These are phyloP conservation scores for Platanus orientalis DNA, from an alignment of 164 flowering plant genomes.

Conservation along the genomic window DNA sequence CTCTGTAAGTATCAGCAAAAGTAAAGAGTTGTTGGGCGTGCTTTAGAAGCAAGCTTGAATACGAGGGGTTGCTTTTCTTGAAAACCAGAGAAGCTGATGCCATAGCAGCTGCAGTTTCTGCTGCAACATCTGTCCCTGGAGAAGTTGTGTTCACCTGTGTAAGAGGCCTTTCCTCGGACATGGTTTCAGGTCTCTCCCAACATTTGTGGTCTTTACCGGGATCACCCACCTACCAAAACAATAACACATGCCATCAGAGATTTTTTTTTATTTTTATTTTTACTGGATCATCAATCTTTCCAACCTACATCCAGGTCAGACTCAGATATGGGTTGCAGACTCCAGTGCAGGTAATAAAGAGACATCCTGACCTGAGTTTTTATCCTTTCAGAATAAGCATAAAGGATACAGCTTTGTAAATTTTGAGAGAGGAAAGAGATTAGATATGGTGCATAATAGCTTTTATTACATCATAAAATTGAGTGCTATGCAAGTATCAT, in stretches of 20 bases:
- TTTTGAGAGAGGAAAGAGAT: too few species aligned
- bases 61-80: constrained; percentile 43
- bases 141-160: constrained; percentile 56
- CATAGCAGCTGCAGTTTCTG: constrained; percentile 93
- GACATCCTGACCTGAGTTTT: too few species aligned
- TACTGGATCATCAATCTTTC: not conserved
- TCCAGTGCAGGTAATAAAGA: too few species aligned
- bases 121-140: constrained; percentile 93
- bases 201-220: constrained; percentile 70
- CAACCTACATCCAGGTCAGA: not conserved
- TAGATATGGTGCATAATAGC: too few species aligned
- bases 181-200: constrained; percentile 86
- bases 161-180: constrained; percentile 70
- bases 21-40: constrained; percentile 68
- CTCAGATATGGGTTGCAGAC: not conserved
- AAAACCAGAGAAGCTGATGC: constrained; percentile 91
- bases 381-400: too few species aligned
- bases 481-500: too few species aligned
- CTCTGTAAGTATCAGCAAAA: constrained; percentile 71
- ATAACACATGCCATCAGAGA: not conserved
- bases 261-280: not conserved
- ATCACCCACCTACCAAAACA: constrained; percentile 68
- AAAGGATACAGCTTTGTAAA: too few species aligned
- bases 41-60: constrained; percentile 64
- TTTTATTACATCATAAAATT: too few species aligned